Evolutionary conservation across 345 rosid species (phyloP), one percentile per base, ranked within the genome.

Genomic region (Brassica cretica): DNA sequence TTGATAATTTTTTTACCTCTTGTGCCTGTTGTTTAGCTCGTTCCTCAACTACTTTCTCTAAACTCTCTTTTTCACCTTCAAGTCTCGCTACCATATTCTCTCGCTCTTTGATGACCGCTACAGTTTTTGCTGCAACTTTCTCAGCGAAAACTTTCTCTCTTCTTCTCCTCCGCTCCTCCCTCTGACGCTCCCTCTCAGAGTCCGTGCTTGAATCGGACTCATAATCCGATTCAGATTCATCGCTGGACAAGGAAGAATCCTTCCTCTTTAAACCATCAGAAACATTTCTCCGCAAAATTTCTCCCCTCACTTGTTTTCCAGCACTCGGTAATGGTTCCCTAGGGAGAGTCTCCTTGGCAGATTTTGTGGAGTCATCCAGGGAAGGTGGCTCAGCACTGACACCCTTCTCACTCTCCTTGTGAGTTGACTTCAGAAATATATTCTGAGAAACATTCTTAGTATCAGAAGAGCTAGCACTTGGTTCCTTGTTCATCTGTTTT

Each of bases 1-100:
- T 16, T 61, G 3, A 10, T 8, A 39, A 55, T 72, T 86, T 30
- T 85, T 15, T 10, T 78, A 94, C 98, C 98, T 94, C 98, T 84
- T 85, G 87, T 55, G 84, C 98, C 80, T 91, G 97, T 72, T 94
- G 98, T 83, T 87, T 94, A 66, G 97, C 97, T 79, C 88, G 89
- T 81, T 91, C 97, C 72, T 92, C 98, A 14, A 91, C 88, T 83
- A 92, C 89, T 80, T 92, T 94, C 91, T 92, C 98, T 83, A 94
- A 80, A 81, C 93, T 91, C 83, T 88, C 90, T 82, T 94, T 94
- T 84, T 94, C 97, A 12, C 98, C 98, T 82, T 94, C 97, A 74
- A 92, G 85, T 83, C 89, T 88, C 30, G 98, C 98, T 73, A 92
- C 91, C 84, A 78, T 71, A 81, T 94, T 88, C 82, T 94, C 98